Percentiles rank a stretch among this genome's conserved stretches.
These are phyloP conservation scores for Lolium perenne DNA, from an alignment of 176 grass and related monocot genomes.

Conservation along the genomic window DNA sequence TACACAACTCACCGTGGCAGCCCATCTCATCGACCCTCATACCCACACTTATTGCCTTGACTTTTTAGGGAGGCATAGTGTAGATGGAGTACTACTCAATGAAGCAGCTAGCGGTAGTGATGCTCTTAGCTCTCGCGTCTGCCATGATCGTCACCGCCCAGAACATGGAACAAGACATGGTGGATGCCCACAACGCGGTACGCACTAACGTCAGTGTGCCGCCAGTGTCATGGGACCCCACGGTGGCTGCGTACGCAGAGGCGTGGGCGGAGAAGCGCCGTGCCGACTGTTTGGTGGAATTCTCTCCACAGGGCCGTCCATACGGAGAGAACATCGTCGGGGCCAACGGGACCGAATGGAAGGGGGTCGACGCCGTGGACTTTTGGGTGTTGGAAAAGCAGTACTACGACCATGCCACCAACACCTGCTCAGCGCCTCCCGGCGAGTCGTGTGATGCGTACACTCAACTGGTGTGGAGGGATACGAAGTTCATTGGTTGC, in stretches of 20 bases:
- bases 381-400: conserved; percentile 43
- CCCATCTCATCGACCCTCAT: not conserved
- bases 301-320: not conserved
- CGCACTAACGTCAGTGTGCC: conserved; percentile 14
- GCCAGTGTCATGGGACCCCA: conserved; percentile 20
- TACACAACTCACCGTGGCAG: not conserved
- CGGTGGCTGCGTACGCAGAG: conserved; percentile 36
- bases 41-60: not conserved
- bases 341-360: not conserved
- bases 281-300: not conserved
- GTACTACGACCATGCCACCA: conserved; percentile 34
- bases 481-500: conserved; percentile 45
- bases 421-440: not conserved
- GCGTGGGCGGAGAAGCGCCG: conserved; percentile 29
- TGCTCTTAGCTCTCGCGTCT: not conserved
- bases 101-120: not conserved
- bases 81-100: not conserved
- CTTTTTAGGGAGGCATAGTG: not conserved
- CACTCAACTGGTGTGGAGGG: conserved; percentile 48
- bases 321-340: not conserved
- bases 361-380: conserved; percentile 36
- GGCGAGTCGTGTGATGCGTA: conserved; percentile 18
- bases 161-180: conserved; percentile 40
- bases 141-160: conserved; percentile 28
- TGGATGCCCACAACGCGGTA: conserved; percentile 48